Evolutionary conservation across 768 basidiomycete genomes (phyloP).

Genomic region (Agrocybe chaxingu): DNA sequence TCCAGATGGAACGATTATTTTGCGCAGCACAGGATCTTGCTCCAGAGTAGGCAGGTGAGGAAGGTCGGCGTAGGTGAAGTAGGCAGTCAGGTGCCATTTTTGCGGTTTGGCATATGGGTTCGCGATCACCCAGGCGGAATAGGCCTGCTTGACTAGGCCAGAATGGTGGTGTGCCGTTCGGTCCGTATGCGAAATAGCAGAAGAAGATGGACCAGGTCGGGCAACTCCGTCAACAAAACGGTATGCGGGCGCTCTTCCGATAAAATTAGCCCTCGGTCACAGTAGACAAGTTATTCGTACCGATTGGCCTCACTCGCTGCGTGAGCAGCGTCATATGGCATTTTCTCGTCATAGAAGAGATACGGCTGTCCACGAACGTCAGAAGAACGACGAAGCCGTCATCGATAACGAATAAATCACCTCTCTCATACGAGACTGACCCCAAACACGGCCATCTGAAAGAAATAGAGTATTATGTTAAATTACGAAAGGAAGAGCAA

Average conservation of each 20-base stretch:
- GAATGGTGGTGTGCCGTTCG: conserved; percentile 48
- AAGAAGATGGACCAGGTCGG: conserved; percentile 44
- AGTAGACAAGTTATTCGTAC: conserved; percentile 23
- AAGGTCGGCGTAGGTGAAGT: conserved; percentile 49
- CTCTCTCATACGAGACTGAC: conserved; percentile 65
- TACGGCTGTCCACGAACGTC: conserved; percentile 45
- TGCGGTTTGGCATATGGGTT: conserved; percentile 43
- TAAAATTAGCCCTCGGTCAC: conserved; percentile 10
- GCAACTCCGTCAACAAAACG: conserved; percentile 59
- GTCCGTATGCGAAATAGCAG: conserved; percentile 57
- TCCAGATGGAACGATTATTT: conserved; percentile 42
- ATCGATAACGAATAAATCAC: conserved; percentile 22
- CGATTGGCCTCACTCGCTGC: conserved; percentile 32
- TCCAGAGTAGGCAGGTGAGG: conserved; percentile 44
- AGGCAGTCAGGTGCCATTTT: conserved; percentile 68
- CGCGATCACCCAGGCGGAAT: conserved; percentile 58
- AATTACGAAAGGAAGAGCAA: neutral
- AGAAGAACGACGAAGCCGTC: conserved; percentile 3
- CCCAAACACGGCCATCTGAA: conserved; percentile 64
- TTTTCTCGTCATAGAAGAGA: conserved; percentile 65
- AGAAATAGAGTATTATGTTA: conserved; percentile 1
- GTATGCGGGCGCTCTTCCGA: conserved; percentile 36
- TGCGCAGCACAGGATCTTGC: conserved; percentile 38
- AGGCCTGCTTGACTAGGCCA: conserved; percentile 70
- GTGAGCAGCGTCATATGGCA: conserved; percentile 40